Evolutionary conservation across 2,329 filamentous ascomycete genomes (phyloP), one percentile per base, ranked within the genome.

Genomic region (Pseudogymnoascus sp.): DNA sequence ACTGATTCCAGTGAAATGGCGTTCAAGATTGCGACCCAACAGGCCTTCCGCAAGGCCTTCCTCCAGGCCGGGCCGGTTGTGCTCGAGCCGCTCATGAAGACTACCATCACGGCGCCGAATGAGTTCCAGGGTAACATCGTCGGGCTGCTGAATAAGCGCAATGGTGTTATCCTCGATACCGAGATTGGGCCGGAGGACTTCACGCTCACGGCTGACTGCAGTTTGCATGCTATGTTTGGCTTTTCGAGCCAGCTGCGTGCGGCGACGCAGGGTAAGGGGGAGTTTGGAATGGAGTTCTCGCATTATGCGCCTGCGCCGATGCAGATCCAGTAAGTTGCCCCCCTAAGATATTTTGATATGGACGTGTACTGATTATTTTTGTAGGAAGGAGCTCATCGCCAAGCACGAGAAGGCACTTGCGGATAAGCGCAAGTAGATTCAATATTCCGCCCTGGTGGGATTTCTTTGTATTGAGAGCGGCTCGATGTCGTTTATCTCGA

Each of bases 241-340:
- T 97, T 99, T 79, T 92, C 88, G 71, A 90, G 88, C 42, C 90
- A 96, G 77, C 78, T 99, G 68, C 85, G 94, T 69, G 94, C 94
- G 12, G 90, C 92, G 22, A 97, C 92, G 2, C 94, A 99, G 79
- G 94, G 94, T 66, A 99, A 99, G 83, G 94, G 94, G 71, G 94
- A 99, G 79, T 99, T 97, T 74, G 89, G 84, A 71, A 97, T 99
- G 94, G 94, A 99, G 78, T 99, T 99, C 72, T 94, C 90, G 76
- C 94, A 97, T 79, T 99, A 99, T 72, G 86, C 90, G 60, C 82
- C 91, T 60, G 91, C 94, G 64, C 89, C 92, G 58, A 85, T 86
- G 70, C 92, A 97, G 73, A 75, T 97, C 75, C 94, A 99, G 88
- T 90, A 87, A 74, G 87, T 84, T 66, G 49, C n/a, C 28, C n/a